These are phyloP conservation scores for Colletotrichum lentis DNA, from an alignment of 2,329 filamentous ascomycete species.

Conservation along the genomic window DNA sequence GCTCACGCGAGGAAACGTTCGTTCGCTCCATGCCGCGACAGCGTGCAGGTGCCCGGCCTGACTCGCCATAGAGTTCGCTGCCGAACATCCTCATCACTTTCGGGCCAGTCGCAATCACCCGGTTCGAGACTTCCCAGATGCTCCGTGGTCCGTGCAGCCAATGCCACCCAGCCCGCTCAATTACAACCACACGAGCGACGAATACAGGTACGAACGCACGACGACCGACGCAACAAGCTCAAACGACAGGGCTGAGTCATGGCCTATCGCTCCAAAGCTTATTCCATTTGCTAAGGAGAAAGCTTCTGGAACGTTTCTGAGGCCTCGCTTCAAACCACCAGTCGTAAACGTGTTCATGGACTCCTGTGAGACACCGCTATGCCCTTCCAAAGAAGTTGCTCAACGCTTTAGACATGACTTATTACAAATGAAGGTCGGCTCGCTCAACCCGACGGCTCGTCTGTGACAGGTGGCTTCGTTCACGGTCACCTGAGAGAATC, in stretches of 20 bases:
- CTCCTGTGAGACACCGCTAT: conserved; percentile 11
- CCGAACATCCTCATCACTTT: conserved; percentile 34
- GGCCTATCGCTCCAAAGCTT: conserved; percentile 26
- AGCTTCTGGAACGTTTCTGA: conserved; percentile 34
- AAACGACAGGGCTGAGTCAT: conserved; percentile 36
- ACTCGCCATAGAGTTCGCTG: conserved; percentile 32
- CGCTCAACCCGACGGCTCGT: neutral
- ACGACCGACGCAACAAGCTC: conserved; percentile 2
- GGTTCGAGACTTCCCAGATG: conserved; percentile 31
- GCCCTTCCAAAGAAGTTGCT: neutral
- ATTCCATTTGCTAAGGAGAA: neutral
- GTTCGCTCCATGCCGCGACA: conserved; percentile 11
- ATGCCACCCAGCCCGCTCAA: conserved; percentile 7
- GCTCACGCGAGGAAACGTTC: conserved; percentile 22
- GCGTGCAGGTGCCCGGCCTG: conserved; percentile 20
- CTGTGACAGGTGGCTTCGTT: neutral
- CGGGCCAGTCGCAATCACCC: conserved; percentile 34
- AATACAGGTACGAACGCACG: conserved; percentile 1
- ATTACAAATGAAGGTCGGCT: neutral
- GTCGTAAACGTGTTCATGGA: conserved; percentile 8
- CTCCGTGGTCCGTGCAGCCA: conserved; percentile 28
- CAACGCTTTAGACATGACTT: neutral
- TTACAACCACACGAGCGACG: neutral
- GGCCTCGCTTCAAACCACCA: neutral
- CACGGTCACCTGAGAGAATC: neutral